These are phyloP conservation scores for Brassica napus DNA, from an alignment of 345 rosid genomes.

Conservation along the genomic window Da-Ae NC_063442.1:28151501-28152000, in stretches of 20 bases:
- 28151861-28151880: constrained; percentile 82
- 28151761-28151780: constrained; percentile 60
- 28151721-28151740: constrained; percentile 92
- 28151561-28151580: constrained; percentile 4
- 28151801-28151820: constrained; percentile 37
- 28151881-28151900: constrained; percentile 54
- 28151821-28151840: constrained; percentile 71
- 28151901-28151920: constrained; percentile 39
- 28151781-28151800: constrained; percentile 31
- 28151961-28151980: constrained; percentile 44
- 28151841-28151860: constrained; percentile 75
- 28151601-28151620: constrained; percentile 37
- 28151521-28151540: constrained; percentile 5
- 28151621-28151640: constrained; percentile 15
- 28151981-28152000: constrained; percentile 43
- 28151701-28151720: constrained; percentile 91
- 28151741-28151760: constrained; percentile 88
- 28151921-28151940: constrained; percentile 53
- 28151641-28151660: constrained; percentile 63
- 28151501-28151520: background rate
- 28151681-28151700: constrained; percentile 70
- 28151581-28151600: constrained; percentile 35
- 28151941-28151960: constrained; percentile 40
- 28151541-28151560: constrained; percentile 34
- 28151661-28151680: constrained; percentile 60